phyloP scores from a whole-genome alignment of 73 alveolate genomes.

The Tetrahymena malaccensis region DNA sequence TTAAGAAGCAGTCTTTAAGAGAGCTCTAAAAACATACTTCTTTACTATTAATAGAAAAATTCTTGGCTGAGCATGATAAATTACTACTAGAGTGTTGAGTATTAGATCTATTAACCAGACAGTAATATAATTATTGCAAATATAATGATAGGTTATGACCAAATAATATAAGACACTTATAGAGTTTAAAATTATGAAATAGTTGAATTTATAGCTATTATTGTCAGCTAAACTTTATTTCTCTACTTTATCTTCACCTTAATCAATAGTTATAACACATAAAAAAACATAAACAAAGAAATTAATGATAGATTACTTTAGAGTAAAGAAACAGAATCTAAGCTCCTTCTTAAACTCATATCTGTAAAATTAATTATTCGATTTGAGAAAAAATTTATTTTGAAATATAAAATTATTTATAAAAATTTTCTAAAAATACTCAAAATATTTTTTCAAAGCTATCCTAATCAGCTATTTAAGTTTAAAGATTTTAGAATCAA shows the following conservation, averaged over 20 bases:
- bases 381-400: neutral
- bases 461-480: neutral
- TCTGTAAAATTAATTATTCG: neutral
- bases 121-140: neutral
- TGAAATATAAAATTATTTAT: neutral
- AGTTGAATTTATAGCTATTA: neutral
- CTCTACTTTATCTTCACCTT: neutral
- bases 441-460: no score
- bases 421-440: neutral
- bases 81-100: neutral
- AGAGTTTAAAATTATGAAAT: neutral
- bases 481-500: neutral
- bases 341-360: neutral
- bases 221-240: neutral
- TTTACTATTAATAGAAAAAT: neutral
- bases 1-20: neutral
- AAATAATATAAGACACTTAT: neutral
- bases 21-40: neutral
- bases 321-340: neutral
- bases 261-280: neutral
- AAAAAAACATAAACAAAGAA: neutral
- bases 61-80: neutral
- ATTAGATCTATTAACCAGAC: neutral
- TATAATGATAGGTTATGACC: neutral
- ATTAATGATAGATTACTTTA: neutral